Evolutionary conservation across 768 basidiomycete species (phyloP), one percentile per base, ranked within the genome.

Genomic region (Tulasnella sp.): DNA sequence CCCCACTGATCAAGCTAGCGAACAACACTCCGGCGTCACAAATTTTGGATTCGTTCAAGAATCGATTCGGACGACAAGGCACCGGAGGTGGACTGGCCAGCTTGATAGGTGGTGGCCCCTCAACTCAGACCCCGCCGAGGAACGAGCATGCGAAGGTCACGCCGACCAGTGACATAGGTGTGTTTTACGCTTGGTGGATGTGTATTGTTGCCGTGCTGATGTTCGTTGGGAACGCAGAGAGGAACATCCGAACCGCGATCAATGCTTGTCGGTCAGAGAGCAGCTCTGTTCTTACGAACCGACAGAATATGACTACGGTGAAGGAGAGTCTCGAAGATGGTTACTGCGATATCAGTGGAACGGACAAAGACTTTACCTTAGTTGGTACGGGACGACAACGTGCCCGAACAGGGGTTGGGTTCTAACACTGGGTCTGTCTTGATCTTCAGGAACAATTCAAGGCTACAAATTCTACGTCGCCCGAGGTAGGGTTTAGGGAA

Each of bases 331-430:
- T 92, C n/a, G 86, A 93, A 79, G 92, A 93, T 79, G 91, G 92
- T 3, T 95, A 95, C 81, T 95, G 94, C 80, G 94, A 95, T 83
- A 84, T 91, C 16, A 91, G 90, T 73, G 93, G 91, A 1, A 85
- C 87, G 67, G 86, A 86, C 23, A 89, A 88, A 10, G 88, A 93
- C 82, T 84, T 95, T 75, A 87, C 85, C 42, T 83, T 88, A 57
- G 85, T 91, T n/a, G 93, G 92, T 90, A 79, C 70, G 88, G 81
- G 57, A 18, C 15, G 2, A 16, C 20, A 69, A 16, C 26, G 9
- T 55, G 7, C 0, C 1, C 13, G 29, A n/a, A 23, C 23, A n/a
- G 4, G 35, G 39, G n/a, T 61, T 18, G 1, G 29, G 7, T 74
- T 18, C 29, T 61, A 26, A 74, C 42, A 3, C 40, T 77, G 57